Evolutionary conservation across 441 rosid species (phyloP).

Genomic region (Pelargonium australe): DNA sequence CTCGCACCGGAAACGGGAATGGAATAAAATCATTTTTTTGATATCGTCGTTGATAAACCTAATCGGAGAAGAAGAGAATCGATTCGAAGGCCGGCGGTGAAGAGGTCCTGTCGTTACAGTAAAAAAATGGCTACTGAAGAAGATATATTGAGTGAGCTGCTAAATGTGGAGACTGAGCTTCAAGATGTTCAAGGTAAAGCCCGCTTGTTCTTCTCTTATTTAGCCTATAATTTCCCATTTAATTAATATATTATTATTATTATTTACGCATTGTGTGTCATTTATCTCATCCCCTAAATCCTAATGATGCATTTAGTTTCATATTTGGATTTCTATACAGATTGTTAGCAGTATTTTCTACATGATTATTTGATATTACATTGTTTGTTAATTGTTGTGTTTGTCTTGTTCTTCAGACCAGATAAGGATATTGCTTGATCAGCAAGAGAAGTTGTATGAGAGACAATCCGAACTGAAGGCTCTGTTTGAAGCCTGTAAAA

Average conservation of each 20-base stretch:
- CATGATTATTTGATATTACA: background rate
- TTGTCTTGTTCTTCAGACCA: slow-evolving; percentile 36
- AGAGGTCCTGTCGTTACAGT: slow-evolving; percentile 21
- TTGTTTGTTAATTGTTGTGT: slow-evolving; percentile 8
- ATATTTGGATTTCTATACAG: background rate
- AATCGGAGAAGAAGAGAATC: background rate
- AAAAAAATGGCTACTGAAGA: slow-evolving; percentile 37
- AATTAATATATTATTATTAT: background rate
- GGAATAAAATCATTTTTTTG: background rate
- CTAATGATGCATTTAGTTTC: background rate
- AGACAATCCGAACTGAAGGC: slow-evolving; percentile 63
- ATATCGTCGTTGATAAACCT: background rate
- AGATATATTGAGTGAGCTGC: slow-evolving; percentile 44
- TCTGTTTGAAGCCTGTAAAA: slow-evolving; percentile 46
- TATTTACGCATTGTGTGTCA: background rate
- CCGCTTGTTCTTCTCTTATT: background rate
- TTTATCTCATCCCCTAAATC: background rate
- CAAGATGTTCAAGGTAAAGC: slow-evolving; percentile 52
- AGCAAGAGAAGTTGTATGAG: slow-evolving; percentile 65
- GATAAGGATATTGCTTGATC: slow-evolving; percentile 55
- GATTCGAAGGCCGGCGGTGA: background rate
- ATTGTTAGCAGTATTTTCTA: no score
- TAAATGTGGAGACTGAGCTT: slow-evolving; percentile 40
- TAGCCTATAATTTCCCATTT: background rate
- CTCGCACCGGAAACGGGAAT: background rate